These are phyloP conservation scores for Botryotinia narcissicola DNA, from an alignment of 2,329 filamentous ascomycete species.

Conservation along the genomic window DNA sequence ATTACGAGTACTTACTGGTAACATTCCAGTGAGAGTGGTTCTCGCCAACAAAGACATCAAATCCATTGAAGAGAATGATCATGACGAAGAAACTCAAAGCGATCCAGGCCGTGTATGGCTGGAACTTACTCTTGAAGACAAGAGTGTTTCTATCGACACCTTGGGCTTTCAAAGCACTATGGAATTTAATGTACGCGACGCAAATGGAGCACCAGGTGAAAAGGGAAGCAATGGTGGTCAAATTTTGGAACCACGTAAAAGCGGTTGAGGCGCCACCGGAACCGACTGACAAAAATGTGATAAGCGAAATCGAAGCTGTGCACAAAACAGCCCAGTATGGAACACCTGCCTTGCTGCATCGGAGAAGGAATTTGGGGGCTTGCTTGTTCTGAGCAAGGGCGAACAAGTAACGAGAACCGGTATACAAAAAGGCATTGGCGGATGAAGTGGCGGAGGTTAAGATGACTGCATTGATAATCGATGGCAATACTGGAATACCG, in stretches of 20 bases:
- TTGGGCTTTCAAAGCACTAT: conserved; percentile 66
- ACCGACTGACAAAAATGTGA: conserved; percentile 68
- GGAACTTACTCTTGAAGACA: conserved; percentile 67
- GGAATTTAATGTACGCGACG: conserved; percentile 69
- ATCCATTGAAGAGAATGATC: conserved; percentile 75
- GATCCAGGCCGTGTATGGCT: conserved; percentile 70
- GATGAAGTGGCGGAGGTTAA: conserved; percentile 56
- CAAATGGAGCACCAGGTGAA: conserved; percentile 71
- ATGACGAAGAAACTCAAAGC: conserved; percentile 60
- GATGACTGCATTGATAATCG: conserved; percentile 72
- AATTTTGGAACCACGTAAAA: conserved; percentile 46
- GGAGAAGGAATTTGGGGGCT: conserved; percentile 58
- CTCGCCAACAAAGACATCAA: conserved; percentile 69
- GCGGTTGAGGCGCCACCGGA: conserved; percentile 48
- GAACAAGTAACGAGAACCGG: conserved; percentile 38
- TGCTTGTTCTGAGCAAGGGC: conserved; percentile 61
- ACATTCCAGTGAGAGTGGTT: conserved; percentile 58
- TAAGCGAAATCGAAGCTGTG: conserved; percentile 64
- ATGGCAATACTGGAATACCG: conserved; percentile 60
- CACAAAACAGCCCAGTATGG: conserved; percentile 67
- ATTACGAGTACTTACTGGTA: conserved; percentile 45
- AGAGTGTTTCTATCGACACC: conserved; percentile 64
- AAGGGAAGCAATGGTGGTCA: conserved; percentile 71
- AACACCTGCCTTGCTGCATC: conserved; percentile 63
- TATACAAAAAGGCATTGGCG: conserved; percentile 37